Conservation (phyloP, 2,329 filamentous ascomycete genomes). For the Apiospora hydei region DNA sequence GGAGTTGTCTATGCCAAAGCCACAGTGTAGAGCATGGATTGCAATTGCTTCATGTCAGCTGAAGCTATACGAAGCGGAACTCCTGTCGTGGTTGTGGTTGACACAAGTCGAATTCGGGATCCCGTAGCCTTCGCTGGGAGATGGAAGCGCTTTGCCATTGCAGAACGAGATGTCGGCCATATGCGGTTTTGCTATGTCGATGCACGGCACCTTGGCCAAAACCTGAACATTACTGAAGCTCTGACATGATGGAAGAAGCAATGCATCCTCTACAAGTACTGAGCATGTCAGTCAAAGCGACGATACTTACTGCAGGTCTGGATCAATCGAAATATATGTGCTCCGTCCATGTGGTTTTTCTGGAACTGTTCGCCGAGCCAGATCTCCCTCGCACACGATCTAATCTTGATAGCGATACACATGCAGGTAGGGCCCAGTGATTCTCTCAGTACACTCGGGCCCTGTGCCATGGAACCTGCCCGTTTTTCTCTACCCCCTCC, state of each 20-base stretch:
- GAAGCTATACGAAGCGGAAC: background rate
- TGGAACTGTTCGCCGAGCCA: background rate
- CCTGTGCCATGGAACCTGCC: no score
- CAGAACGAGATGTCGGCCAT: background rate
- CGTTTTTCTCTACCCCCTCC: no score
- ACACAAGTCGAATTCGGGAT: background rate
- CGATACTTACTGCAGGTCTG: no score
- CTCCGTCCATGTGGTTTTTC: background rate
- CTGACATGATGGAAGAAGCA: background rate
- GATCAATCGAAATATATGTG: background rate
- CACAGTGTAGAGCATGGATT: background rate
- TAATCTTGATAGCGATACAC: slow-evolving; percentile 3
- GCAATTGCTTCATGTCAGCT: background rate
- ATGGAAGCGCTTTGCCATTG: background rate
- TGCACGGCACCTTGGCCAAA: no score
- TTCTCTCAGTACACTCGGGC: background rate
- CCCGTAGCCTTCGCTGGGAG: background rate
- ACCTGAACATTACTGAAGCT: background rate
- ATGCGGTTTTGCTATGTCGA: background rate
- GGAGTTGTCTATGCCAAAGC: background rate
- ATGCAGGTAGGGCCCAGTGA: background rate
- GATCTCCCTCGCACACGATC: background rate
- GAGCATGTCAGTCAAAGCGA: background rate
- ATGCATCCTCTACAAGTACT: background rate
- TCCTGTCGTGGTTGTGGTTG: background rate